A percentile compares a stretch with the other conserved stretches of the same genome.
Conservation (phyloP, 495 filamentous ascomycete genomes). For the Neurospora sp. region DNA sequence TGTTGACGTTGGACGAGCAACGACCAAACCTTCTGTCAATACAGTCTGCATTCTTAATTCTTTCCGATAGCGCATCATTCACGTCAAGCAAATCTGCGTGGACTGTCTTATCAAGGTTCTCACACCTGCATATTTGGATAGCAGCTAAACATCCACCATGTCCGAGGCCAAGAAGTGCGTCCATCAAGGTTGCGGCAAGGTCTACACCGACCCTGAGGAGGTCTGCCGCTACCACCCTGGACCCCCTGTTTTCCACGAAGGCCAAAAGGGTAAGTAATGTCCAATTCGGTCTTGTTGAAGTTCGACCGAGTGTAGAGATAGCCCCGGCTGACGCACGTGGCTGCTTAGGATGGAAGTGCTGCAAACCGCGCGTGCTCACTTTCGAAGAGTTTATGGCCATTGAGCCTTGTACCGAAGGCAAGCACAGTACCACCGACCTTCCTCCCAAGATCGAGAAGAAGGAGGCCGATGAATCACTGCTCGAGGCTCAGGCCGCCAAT, state of each 20-base stretch:
- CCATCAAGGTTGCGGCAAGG: conserved; percentile 90
- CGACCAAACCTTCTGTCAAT: not conserved
- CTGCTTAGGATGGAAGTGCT: conserved; percentile 93
- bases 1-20: not conserved
- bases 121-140: not conserved
- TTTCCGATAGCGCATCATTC: not conserved
- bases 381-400: conserved; percentile 98
- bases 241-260: conserved; percentile 93
- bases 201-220: conserved; percentile 74
- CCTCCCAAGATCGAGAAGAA: conserved; percentile 49
- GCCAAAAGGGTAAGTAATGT: conserved; percentile 76
- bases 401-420: conserved; percentile 86
- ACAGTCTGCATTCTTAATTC: not conserved
- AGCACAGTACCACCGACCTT: conserved; percentile 74
- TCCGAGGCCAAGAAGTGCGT: conserved; percentile 68
- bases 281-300: conserved; percentile 2
- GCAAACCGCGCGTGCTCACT: conserved; percentile 93
- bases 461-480: conserved; percentile 23
- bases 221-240: conserved; percentile 88
- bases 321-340: not conserved
- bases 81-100: not conserved
- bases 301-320: not conserved
- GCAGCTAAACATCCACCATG: conserved; percentile 39
- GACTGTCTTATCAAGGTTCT: not conserved
- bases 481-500: conserved; percentile 26